Conservation (phyloP, 768 basidiomycete genomes). For the Scleroderma citrinum region DNA sequence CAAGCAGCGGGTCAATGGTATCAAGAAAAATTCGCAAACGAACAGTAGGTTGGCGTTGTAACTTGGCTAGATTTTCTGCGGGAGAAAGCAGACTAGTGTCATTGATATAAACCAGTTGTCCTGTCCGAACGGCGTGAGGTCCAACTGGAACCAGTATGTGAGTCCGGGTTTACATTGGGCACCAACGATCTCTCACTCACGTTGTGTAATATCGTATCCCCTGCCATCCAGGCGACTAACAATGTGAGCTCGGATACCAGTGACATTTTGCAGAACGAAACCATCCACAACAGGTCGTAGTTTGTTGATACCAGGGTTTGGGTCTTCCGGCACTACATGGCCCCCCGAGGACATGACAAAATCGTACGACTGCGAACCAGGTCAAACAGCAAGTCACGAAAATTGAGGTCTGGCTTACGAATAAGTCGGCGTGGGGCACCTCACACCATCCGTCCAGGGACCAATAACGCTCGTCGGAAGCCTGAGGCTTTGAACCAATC, state of each 20-base stretch:
- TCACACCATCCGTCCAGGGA: slow-evolving; percentile 71
- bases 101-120: slow-evolving; percentile 78
- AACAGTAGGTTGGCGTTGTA: slow-evolving; percentile 34
- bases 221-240: slow-evolving; percentile 75
- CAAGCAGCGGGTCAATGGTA: slow-evolving; percentile 41
- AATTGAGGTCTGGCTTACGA: slow-evolving; percentile 41
- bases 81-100: slow-evolving; percentile 47
- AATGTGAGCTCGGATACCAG: slow-evolving; percentile 73
- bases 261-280: slow-evolving; percentile 68
- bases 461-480: slow-evolving; percentile 54
- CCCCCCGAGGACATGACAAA: slow-evolving; percentile 70
- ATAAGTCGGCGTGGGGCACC: slow-evolving; percentile 57
- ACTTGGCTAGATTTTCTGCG: slow-evolving; percentile 18
- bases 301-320: slow-evolving; percentile 62
- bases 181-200: slow-evolving; percentile 39
- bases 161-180: slow-evolving; percentile 2
- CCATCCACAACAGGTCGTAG: slow-evolving; percentile 59
- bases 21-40: slow-evolving; percentile 56
- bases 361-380: slow-evolving; percentile 59
- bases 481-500: slow-evolving; percentile 46
- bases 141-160: slow-evolving; percentile 51
- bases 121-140: slow-evolving; percentile 70
- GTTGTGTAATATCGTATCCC: slow-evolving; percentile 81
- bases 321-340: slow-evolving; percentile 51
- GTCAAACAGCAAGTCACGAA: slow-evolving; percentile 1